Evolutionary conservation across 2,329 filamentous ascomycete species (phyloP), one percentile per base, ranked within the genome.

Genomic region (Aspergillus candidus): DNA sequence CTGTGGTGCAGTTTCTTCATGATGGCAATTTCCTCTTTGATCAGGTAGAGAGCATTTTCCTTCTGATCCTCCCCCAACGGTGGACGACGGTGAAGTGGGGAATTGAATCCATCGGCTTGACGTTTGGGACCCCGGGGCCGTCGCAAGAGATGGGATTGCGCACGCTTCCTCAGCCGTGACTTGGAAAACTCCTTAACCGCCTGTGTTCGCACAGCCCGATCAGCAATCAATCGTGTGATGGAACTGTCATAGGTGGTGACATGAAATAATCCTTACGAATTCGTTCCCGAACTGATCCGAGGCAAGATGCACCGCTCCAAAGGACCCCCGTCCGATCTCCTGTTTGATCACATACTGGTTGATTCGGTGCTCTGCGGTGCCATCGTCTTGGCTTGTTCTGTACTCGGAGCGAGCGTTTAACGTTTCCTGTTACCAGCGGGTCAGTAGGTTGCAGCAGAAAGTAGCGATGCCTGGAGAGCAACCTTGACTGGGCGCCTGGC

Each of bases 141-240:
- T 47, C 83, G 83, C 36, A 98, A 76, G 47, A 96, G 82, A 64
- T 93, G 85, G 11, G 90, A 95, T 62, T 96, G 89, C 12, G 86
- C 88, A 43, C 89, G 85, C 70, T 91, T 95, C 40, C 90, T 82
- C 43, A 98, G 73, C 31, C 90, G 82, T 2, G 87, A 82, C 64
- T 98, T 98, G 47, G 91, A 97, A 68, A 98, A 97, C 61, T 97
- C 90, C 68, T 98, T 98, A 62, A 97, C 81, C 46, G 93, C 91
- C 90, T 95, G 61, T 14, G 47, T 40, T 43, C 38, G 41, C 41
- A 15, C 2, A 41, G 7, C 10, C 6, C 6, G 32, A 40, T 48
- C 32, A 49, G 43, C 22, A 48, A 51, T 47, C 49, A 44, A 33
- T 31, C 51, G 56, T 46, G 46, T 40, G 17, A 11, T 35, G 6